Base-by-base conservation (phyloP, 495 filamentous ascomycete genomes). In the Trichoderma parareesei region DNA sequence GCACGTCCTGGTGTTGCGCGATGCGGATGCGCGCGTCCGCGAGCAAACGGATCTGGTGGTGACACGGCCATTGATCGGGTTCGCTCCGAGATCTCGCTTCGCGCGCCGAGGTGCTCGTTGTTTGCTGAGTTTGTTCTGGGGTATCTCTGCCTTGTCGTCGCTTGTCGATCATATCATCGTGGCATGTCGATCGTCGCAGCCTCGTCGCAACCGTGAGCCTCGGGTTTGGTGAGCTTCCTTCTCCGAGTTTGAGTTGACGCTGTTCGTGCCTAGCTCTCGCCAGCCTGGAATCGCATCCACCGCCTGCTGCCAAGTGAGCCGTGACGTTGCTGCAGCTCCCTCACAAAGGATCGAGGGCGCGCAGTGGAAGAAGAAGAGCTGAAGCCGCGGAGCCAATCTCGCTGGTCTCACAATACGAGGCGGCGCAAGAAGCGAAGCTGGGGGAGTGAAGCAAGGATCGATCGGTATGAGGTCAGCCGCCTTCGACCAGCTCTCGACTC, bases 121-220 rank as follows among this genome's bases (percentile, higher is more conserved):
- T 57, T 57, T 37, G 11, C 18, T 8, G 4, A 35, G 33, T 57
- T 35, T 57, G 35, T 35, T 10, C 33, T 57, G 3, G 20, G 27
- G 53, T 9, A 18, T 8, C 27, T 11, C 16, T 35, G 53, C 33
- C 53, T 37, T 57, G 33, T 57, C 27, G 27, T 57, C 33, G 53
- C 27, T 38, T 57, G 53, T 57, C 53, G 53, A 57, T 57, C 53
- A 57, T 57, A 57, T 57, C 53, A 57, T 57, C 53, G 53, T 57
- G 53, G 53, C 53, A 57, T 57, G 53, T 57, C 53, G 53, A 57
- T 57, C 53, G 0, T 57, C 1, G 53, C 53, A 35, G 53, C 20
- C 53, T 57, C 16, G 53, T 37, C 53, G 53, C 53, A 35, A 33
- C 37, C 53, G 53, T 38, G 33, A 33, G 4, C 37, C 10, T 57